Evolutionary conservation across 768 basidiomycete genomes (phyloP), one percentile per base, ranked within the genome.

Genomic region (Daedaleopsis sinensis): DNA sequence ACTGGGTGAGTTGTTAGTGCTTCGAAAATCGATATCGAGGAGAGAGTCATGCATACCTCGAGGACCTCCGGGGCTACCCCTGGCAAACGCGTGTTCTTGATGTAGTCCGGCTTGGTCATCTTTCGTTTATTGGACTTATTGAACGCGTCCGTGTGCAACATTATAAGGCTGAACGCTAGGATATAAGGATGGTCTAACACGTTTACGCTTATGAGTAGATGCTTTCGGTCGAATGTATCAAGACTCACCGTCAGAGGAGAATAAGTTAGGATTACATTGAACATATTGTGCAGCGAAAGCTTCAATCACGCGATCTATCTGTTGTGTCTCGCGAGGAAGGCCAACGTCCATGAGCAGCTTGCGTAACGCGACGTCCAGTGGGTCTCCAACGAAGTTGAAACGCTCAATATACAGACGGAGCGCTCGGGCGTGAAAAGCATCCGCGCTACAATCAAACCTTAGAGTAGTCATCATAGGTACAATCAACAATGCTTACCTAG

Each of bases 61-160:
- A 99, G 80, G 27, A 97, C 85, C 69, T 95, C 89, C 4, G 87
- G 80, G 21, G 86, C 79, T 39, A 96, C 82, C 3, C 96, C 95
- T 9, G 94, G 91, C 61, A 98, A 82, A 42, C 84, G 80, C 0
- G 96, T 96, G 68, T 99, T 99, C 77, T 87, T 91, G 68, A 98
- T 79, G 70, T 98, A 99, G 70, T 96, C 96, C 1, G 86, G 81
- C 73, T 96, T 98, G 39, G 90, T 86, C 97, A 99, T 99, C 78
- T 98, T 98, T 55, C 87, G 89, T 77, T 91, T 98, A 77, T 98
- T 98, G 64, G 93, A 93, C 75, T 90, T 93, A 77, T 99, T 99
- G 81, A 98, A 98, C 6, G 90, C 93, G 71, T 99, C 97, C 18
- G 97, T 99, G 72, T 98, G 96, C 52, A 98, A 80, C 96, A 99